These are phyloP conservation scores for Corymbia citriodora DNA, from an alignment of 441 rosid species.

Conservation along the genomic window DNA sequence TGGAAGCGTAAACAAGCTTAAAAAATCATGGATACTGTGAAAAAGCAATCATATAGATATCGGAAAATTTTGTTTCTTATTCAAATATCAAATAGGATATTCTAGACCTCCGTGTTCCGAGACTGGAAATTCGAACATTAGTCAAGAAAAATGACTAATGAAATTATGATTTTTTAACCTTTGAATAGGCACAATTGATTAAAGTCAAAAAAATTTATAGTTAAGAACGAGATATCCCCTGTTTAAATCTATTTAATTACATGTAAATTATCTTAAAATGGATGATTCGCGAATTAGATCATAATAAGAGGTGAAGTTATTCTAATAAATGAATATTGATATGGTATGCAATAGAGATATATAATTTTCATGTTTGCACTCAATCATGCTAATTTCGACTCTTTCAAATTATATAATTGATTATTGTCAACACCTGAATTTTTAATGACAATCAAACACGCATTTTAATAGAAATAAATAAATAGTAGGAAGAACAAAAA, in stretches of 20 bases:
- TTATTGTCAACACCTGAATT: too few species aligned
- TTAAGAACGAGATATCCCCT: neutral
- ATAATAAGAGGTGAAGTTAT: too few species aligned
- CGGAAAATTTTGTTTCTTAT: neutral
- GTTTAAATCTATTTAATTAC: too few species aligned
- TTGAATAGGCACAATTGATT: neutral
- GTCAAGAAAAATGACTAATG: neutral
- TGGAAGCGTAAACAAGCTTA: neutral
- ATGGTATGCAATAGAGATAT: too few species aligned
- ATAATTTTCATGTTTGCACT: neutral
- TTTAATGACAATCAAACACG: neutral
- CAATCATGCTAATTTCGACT: neutral
- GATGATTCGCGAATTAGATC: too few species aligned
- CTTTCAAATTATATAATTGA: neutral
- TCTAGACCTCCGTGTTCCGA: neutral
- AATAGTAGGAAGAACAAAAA: neutral
- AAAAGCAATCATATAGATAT: neutral
- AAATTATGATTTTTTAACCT: neutral
- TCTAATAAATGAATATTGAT: too few species aligned
- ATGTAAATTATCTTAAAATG: too few species aligned
- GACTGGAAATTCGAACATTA: neutral
- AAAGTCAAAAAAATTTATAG: neutral
- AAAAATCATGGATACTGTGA: neutral
- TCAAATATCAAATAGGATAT: neutral
- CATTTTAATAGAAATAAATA: too few species aligned